phyloP scores from a whole-genome alignment of 1,139 yeast genomes.

The Taphrina pruni region DNA sequence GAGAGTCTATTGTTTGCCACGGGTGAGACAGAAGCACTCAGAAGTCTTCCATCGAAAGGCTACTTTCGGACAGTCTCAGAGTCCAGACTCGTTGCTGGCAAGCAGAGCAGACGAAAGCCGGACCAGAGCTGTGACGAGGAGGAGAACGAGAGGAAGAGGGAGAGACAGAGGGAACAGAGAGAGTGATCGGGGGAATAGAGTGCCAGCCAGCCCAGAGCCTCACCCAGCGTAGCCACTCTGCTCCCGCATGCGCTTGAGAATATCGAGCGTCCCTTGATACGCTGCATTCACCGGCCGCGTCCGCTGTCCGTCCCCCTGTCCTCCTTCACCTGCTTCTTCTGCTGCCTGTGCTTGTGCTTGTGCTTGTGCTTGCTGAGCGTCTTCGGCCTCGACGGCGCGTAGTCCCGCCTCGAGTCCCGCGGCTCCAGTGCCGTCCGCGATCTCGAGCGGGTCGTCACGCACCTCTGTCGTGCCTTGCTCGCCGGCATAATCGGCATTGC shows the following conservation, averaged over 20 bases:
- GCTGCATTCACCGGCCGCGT: constrained; percentile 17
- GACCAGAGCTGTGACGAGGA: too few species aligned
- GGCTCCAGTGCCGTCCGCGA: constrained; percentile 20
- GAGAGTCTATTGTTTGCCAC: too few species aligned
- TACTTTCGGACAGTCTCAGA: too few species aligned
- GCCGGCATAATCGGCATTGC: constrained; percentile 19
- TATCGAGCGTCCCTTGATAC: constrained; percentile 30
- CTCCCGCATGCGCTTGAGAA: constrained; percentile 22
- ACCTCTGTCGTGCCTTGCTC: not conserved
- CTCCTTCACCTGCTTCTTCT: not conserved
- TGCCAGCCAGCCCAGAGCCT: not conserved
- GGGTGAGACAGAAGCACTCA: too few species aligned
- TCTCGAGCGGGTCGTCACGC: constrained; percentile 1
- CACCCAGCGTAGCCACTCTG: constrained; percentile 24
- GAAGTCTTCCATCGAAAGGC: too few species aligned
- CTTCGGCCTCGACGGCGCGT: constrained; percentile 4
- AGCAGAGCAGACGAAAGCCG: too few species aligned
- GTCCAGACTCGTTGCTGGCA: too few species aligned
- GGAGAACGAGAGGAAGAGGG: not conserved
- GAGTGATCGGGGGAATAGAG: too few species aligned
- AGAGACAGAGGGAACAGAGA: not conserved
- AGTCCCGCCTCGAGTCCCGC: constrained; percentile 18
- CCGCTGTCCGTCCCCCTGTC: not conserved
- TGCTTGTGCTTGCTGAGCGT: not conserved
- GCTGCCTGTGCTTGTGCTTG: not conserved